Evolutionary conservation across 495 filamentous ascomycete genomes (phyloP), one percentile per base, ranked within the genome.

Genomic region (Zalerion maritima): DNA sequence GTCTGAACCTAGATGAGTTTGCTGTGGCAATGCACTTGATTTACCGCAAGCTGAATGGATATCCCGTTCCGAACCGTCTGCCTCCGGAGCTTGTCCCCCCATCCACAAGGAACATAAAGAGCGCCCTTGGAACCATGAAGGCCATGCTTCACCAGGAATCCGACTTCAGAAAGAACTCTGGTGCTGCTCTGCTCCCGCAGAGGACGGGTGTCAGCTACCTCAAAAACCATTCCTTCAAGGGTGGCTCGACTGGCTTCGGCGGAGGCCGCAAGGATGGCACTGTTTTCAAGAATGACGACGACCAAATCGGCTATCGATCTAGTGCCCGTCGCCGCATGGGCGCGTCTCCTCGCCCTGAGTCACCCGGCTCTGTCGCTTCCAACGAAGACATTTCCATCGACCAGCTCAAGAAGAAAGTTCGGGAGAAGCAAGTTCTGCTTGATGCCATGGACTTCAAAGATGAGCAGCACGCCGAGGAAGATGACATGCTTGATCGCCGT

Each of bases 1-100:
- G 84, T 35, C 69, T 99, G 3, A 85, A 99, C 38, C 77, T 96
- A 55, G 91, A 99, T 50, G 91, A 99, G 45, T 99, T 99, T 50
- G 86, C 91, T 11, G 86, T 99, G 21, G 87, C 82, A 5, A 99
- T 99, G 89, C 91, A 99, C 67, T 58, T 99, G 50, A 96, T 99
- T 32, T 99, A 96, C 48, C 73, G 91, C 38, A 92, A 86, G 47
- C 66, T 96, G 15, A 96, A 96, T 38, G 85, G 85, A 16, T 94
- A 99, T 44, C 85, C 89, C 2, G 67, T 94, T 25, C 91, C 91
- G n/a, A 78, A 73, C 41, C 79, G 81, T 24, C 64, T 96, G 10
- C 91, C 91, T 3, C 73, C 91, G 4, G 91, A 99, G 59, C 73
- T 99, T 27, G 75, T 96, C 9, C 91, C 91, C 25, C 91, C 91